These are phyloP conservation scores for Colletotrichum shisoi DNA, from an alignment of 2,329 filamentous ascomycete genomes.

Conservation along the genomic window DNA sequence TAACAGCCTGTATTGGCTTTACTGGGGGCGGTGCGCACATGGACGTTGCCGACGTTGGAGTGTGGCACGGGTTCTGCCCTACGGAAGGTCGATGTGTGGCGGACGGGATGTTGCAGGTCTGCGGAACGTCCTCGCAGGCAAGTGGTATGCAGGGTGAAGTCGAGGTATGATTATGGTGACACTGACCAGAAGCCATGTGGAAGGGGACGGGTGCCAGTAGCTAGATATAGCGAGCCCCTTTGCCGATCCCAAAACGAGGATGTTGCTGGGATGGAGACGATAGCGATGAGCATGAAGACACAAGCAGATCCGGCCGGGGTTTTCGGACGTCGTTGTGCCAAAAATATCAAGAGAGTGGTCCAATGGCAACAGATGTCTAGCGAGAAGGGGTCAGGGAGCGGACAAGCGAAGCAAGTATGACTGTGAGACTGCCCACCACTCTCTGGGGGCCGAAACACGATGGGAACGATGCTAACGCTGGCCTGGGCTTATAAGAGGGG, in stretches of 20 bases:
- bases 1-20: slow-evolving; percentile 49
- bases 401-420: slow-evolving; percentile 6
- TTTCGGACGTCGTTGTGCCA: slow-evolving; percentile 10
- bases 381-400: slow-evolving; percentile 13
- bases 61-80: slow-evolving; percentile 29
- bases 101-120: slow-evolving; percentile 37
- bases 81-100: slow-evolving; percentile 27
- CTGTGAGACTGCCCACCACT: not conserved
- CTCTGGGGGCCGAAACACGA: not conserved
- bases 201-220: slow-evolving; percentile 16
- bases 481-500: not conserved
- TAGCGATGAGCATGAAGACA: slow-evolving; percentile 1
- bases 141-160: slow-evolving; percentile 22
- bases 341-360: slow-evolving; percentile 11
- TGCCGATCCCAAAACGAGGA: slow-evolving; percentile 3
- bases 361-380: slow-evolving; percentile 26
- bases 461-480: not conserved
- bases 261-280: slow-evolving; percentile 10
- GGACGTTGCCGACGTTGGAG: slow-evolving; percentile 26
- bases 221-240: slow-evolving; percentile 35
- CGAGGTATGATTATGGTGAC: slow-evolving; percentile 22
- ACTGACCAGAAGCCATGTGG: slow-evolving; percentile 30
- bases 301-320: slow-evolving; percentile 1
- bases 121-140: slow-evolving; percentile 33
- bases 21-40: slow-evolving; percentile 47